Percentiles rank a stretch among this genome's conserved stretches.
phyloP scores from a whole-genome alignment of 805 yeast species.

The Wickerhamiella azyma region DNA sequence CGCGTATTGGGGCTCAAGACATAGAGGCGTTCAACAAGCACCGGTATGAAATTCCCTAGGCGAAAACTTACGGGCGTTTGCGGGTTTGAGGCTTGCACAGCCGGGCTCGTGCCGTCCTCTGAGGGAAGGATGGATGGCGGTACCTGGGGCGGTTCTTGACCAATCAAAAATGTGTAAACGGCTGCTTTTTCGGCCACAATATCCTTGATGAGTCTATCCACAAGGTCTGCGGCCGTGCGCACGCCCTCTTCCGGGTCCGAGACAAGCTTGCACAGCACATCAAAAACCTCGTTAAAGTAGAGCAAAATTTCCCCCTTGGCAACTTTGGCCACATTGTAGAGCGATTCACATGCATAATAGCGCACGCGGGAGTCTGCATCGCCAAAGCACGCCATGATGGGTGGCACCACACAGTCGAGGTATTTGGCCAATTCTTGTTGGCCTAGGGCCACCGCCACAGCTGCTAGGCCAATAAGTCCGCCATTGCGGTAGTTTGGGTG shows the following conservation, averaged over 20 bases:
- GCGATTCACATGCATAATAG: slow-evolving; percentile 90
- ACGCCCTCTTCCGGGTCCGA: slow-evolving; percentile 87
- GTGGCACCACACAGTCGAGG: slow-evolving; percentile 75
- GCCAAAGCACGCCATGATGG: slow-evolving; percentile 88
- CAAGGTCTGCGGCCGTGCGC: slow-evolving; percentile 85
- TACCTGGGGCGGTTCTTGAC: slow-evolving; percentile 35
- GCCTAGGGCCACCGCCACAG: slow-evolving; percentile 88
- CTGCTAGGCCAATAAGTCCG: slow-evolving; percentile 89
- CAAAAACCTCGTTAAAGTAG: slow-evolving; percentile 90
- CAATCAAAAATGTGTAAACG: slow-evolving; percentile 61
- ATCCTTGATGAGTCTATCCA: slow-evolving; percentile 83
- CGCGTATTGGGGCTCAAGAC: slow-evolving; percentile 88
- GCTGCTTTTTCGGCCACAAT: slow-evolving; percentile 92
- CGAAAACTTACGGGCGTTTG: slow-evolving; percentile 57
- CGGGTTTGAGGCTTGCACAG: slow-evolving; percentile 21
- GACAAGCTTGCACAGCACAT: slow-evolving; percentile 75
- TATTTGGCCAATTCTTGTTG: slow-evolving; percentile 66
- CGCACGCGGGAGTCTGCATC: slow-evolving; percentile 96
- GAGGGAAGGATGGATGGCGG: slow-evolving; percentile 46
- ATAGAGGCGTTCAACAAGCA: slow-evolving; percentile 81
- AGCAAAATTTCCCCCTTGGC: slow-evolving; percentile 88
- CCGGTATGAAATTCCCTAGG: slow-evolving; percentile 74
- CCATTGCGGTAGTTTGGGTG: slow-evolving; percentile 87
- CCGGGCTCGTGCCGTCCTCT: slow-evolving; percentile 28
- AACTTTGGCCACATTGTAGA: slow-evolving; percentile 90